phyloP scores from a whole-genome alignment of 495 filamentous ascomycete genomes.

The Podospora didyma region DNA sequence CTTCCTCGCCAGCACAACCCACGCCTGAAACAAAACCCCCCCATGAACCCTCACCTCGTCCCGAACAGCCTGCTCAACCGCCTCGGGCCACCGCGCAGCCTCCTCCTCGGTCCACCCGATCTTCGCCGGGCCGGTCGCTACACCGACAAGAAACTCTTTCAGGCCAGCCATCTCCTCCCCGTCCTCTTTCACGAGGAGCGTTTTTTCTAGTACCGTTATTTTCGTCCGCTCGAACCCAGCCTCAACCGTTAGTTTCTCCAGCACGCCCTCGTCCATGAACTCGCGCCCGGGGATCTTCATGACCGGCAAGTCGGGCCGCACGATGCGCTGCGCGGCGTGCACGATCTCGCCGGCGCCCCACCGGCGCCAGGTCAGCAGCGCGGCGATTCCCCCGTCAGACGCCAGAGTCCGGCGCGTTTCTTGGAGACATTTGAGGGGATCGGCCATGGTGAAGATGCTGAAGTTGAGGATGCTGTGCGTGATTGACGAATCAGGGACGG shows the following conservation, averaged over 20 bases:
- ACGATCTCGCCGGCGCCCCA: conserved; percentile 24
- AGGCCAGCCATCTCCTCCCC: neutral
- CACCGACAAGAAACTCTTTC: neutral
- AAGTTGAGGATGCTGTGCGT: conserved; percentile 39
- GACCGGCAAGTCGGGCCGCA: conserved; percentile 24
- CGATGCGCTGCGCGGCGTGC: conserved; percentile 22
- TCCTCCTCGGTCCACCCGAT: neutral
- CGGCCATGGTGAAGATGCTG: conserved; percentile 30
- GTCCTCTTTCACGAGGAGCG: neutral
- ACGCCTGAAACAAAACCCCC: neutral
- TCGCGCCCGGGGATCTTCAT: conserved; percentile 21
- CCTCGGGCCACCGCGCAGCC: neutral
- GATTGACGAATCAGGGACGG: conserved; percentile 24
- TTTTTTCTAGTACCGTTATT: neutral
- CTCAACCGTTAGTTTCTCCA: conserved; percentile 22
- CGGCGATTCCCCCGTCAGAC: conserved; percentile 23
- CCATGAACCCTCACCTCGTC: neutral
- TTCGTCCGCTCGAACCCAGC: neutral
- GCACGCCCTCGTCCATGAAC: conserved; percentile 24
- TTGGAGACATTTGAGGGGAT: conserved; percentile 19
- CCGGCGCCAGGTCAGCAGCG: conserved; percentile 32
- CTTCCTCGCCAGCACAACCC: neutral
- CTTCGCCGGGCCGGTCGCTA: neutral
- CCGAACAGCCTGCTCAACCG: neutral
- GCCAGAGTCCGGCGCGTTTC: conserved; percentile 35